Evolutionary conservation across 2,329 filamentous ascomycete genomes (phyloP).

Genomic region (Beauveria sp.): DNA sequence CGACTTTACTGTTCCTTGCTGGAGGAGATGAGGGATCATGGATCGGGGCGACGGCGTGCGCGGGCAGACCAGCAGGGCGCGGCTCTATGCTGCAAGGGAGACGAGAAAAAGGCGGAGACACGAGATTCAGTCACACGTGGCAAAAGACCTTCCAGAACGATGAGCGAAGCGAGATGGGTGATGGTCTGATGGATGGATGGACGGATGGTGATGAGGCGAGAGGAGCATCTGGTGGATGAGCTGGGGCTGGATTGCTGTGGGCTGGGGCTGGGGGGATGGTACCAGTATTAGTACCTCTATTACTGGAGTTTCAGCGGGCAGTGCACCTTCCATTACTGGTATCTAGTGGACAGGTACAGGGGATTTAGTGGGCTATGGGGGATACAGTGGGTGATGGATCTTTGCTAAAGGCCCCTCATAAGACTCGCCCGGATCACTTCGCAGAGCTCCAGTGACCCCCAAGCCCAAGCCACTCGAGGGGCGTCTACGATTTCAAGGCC

Average conservation of each 20-base stretch:
- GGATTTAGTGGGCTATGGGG: too few relatives aligned
- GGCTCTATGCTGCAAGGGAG: background rate
- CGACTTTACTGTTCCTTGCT: too few relatives aligned
- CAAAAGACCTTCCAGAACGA: constrained; percentile 5
- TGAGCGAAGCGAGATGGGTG: background rate
- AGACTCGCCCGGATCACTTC: too few relatives aligned
- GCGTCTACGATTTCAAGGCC: background rate
- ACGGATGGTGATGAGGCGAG: background rate
- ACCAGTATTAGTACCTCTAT: too few relatives aligned
- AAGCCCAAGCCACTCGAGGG: background rate
- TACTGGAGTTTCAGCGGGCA: too few relatives aligned
- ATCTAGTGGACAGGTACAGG: too few relatives aligned
- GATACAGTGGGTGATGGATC: too few relatives aligned
- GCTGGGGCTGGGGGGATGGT: background rate
- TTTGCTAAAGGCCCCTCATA: too few relatives aligned
- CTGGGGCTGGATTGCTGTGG: background rate
- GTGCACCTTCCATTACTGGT: too few relatives aligned
- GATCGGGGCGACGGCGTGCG: background rate
- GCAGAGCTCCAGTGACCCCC: too few relatives aligned
- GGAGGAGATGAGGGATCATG: background rate
- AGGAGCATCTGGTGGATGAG: background rate
- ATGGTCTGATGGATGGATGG: background rate
- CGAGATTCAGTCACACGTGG: constrained; percentile 2
- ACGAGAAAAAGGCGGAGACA: background rate
- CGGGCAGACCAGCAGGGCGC: background rate